phyloP scores from a whole-genome alignment of 768 basidiomycete genomes.

The Gautieria morchelliformis region DNA sequence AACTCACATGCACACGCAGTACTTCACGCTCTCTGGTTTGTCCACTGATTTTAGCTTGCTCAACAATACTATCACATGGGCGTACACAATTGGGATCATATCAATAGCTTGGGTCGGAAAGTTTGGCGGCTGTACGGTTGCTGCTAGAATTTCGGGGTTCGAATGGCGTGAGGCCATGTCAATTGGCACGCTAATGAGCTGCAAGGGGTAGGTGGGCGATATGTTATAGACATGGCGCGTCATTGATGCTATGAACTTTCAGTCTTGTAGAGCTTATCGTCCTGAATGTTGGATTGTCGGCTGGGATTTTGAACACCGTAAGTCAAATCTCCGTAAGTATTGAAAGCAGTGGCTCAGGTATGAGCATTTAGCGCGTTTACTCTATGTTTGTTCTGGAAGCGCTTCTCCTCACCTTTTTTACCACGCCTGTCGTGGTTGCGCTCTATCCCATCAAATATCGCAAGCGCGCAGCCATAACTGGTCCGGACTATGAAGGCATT shows the following conservation, averaged over 20 bases:
- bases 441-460: slow-evolving; percentile 62
- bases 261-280: slow-evolving; percentile 92
- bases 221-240: not conserved
- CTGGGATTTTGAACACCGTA: slow-evolving; percentile 61
- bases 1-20: slow-evolving; percentile 32
- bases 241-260: not conserved
- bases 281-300: slow-evolving; percentile 83
- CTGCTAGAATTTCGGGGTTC: slow-evolving; percentile 62
- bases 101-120: slow-evolving; percentile 76
- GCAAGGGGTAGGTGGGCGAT: slow-evolving; percentile 61
- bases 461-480: slow-evolving; percentile 35
- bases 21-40: slow-evolving; percentile 88
- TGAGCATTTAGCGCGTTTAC: slow-evolving; percentile 49
- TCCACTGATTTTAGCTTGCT: slow-evolving; percentile 83
- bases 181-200: slow-evolving; percentile 90
- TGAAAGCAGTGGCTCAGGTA: not conserved
- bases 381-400: slow-evolving; percentile 93
- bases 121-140: slow-evolving; percentile 74
- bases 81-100: slow-evolving; percentile 73
- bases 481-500: slow-evolving; percentile 39
- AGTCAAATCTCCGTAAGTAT: slow-evolving; percentile 5
- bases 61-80: slow-evolving; percentile 84
- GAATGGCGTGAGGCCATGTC: slow-evolving; percentile 71
- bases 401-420: slow-evolving; percentile 74
- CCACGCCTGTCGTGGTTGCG: slow-evolving; percentile 60